Conservation (phyloP, 768 basidiomycete genomes). For the Termitomyces sp. region DNA sequence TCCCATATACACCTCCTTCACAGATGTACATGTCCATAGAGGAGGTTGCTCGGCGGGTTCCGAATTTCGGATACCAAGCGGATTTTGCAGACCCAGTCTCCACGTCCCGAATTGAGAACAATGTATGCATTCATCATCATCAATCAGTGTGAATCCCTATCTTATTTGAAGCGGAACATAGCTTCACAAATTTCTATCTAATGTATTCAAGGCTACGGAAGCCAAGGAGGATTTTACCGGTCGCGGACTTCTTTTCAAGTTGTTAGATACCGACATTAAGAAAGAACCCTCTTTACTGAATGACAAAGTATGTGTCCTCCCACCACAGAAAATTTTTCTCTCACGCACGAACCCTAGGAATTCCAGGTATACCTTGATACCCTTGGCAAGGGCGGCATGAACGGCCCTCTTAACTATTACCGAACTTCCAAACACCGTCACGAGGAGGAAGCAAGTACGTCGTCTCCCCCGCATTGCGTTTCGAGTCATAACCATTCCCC, state of each 20-base stretch:
- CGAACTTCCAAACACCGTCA: slow-evolving; percentile 57
- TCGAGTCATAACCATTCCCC: slow-evolving; percentile 1
- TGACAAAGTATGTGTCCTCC: slow-evolving; percentile 18
- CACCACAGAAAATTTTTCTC: background rate
- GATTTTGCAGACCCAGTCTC: slow-evolving; percentile 57
- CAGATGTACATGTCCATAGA: slow-evolving; percentile 45
- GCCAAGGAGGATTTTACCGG: slow-evolving; percentile 17
- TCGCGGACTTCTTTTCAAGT: slow-evolving; percentile 24
- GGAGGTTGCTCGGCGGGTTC: slow-evolving; percentile 46
- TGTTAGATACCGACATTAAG: slow-evolving; percentile 11
- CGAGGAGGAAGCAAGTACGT: slow-evolving; percentile 57
- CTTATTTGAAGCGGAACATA: slow-evolving; percentile 14
- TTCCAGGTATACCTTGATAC: slow-evolving; percentile 46
- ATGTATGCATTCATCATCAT: slow-evolving; percentile 42
- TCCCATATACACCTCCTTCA: slow-evolving; percentile 64
- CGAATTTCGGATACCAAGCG: slow-evolving; percentile 64
- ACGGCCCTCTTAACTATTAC: slow-evolving; percentile 77
- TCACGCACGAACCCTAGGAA: slow-evolving; percentile 40
- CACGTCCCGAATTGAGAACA: slow-evolving; percentile 50
- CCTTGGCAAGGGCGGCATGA: slow-evolving; percentile 47
- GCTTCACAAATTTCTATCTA: slow-evolving; percentile 35
- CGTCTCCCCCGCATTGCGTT: background rate
- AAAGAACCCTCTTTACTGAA: slow-evolving; percentile 20
- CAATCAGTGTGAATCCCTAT: slow-evolving; percentile 35
- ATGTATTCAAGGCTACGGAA: slow-evolving; percentile 22